Conservation (phyloP, 2,329 filamentous ascomycete genomes). For the Colletotrichum somersetense region DNA sequence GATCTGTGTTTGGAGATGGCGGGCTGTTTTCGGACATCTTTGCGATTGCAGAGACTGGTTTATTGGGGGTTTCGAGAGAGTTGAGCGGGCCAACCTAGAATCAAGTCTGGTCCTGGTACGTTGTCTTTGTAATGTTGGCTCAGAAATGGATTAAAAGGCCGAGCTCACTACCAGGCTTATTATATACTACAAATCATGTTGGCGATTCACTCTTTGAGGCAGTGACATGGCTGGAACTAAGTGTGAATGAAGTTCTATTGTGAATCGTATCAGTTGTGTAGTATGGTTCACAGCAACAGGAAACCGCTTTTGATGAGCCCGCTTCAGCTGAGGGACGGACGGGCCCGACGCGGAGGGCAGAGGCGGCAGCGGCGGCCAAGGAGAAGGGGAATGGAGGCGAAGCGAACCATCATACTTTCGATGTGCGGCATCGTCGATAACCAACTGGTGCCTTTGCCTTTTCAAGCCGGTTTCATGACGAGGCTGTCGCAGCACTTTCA, state of each 20-base stretch:
- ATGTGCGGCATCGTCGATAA: too few relatives aligned
- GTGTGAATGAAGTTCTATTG: too few relatives aligned
- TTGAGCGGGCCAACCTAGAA: background rate
- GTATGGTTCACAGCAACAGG: background rate
- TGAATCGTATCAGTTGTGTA: background rate
- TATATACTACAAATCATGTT: background rate
- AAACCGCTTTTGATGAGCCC: background rate
- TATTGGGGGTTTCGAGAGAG: background rate
- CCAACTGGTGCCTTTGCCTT: too few relatives aligned
- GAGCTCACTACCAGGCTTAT: background rate
- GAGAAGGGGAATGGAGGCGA: too few relatives aligned
- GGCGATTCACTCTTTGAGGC: background rate
- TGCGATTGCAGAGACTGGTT: background rate
- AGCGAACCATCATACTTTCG: background rate
- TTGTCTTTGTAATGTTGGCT: background rate
- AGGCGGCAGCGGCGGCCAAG: too few relatives aligned
- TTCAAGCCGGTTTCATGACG: too few relatives aligned
- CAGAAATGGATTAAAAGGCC: background rate
- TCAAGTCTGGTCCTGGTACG: background rate
- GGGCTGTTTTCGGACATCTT: constrained; percentile 10
- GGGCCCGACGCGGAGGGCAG: too few relatives aligned
- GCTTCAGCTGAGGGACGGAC: background rate
- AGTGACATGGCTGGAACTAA: background rate
- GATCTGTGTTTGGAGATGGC: constrained; percentile 20
- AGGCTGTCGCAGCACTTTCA: too few relatives aligned